phyloP scores from a whole-genome alignment of 2,329 filamentous ascomycete genomes.

The Myriosclerotinia curreyana region DNA sequence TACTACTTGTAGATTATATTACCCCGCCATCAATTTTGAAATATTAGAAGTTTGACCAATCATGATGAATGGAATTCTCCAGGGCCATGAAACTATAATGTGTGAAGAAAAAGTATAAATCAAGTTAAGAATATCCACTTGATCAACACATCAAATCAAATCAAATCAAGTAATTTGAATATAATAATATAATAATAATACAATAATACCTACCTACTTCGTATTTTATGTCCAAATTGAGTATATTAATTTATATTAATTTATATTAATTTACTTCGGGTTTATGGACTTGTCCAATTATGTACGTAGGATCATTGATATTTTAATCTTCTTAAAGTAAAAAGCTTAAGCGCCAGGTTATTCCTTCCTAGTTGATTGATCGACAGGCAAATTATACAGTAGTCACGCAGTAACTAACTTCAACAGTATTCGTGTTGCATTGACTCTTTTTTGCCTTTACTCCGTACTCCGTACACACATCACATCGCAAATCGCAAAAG shows the following conservation, averaged over 20 bases:
- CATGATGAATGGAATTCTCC: background rate
- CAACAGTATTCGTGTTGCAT: slow-evolving; percentile 2
- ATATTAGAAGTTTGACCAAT: background rate
- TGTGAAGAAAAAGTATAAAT: background rate
- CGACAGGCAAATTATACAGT: slow-evolving; percentile 17
- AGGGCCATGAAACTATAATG: background rate
- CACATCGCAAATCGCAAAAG: too few species aligned
- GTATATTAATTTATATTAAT: too few species aligned
- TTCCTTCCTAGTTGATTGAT: background rate
- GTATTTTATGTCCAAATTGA: too few species aligned
- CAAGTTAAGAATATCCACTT: slow-evolving; percentile 3
- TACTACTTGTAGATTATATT: too few species aligned
- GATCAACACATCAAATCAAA: background rate
- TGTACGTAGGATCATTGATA: too few species aligned
- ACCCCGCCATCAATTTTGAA: slow-evolving; percentile 2
- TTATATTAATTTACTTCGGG: too few species aligned
- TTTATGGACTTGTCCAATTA: too few species aligned
- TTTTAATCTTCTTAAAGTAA: slow-evolving; percentile 8
- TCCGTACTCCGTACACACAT: too few species aligned
- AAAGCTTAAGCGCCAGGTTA: background rate
- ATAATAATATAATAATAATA: too few species aligned
- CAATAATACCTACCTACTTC: too few species aligned
- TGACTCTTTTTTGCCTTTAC: slow-evolving; percentile 8
- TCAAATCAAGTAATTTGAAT: too few species aligned
- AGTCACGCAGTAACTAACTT: background rate